Conservation (phyloP, 768 basidiomycete genomes). For the Terana coerulea region DNA sequence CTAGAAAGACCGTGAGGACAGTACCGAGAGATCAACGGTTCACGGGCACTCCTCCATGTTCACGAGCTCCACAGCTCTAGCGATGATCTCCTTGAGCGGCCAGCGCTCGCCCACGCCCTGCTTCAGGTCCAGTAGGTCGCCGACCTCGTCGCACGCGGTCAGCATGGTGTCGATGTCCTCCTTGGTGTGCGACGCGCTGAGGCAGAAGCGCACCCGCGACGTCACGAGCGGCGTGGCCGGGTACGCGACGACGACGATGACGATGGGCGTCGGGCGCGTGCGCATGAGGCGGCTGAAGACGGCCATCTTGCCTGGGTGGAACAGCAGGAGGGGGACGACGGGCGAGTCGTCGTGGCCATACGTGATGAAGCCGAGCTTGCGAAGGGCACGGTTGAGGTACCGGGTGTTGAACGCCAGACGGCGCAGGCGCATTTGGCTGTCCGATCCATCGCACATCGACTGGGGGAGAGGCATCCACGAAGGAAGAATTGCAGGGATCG, state of each 20-base stretch:
- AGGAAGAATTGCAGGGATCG: constrained; percentile 61
- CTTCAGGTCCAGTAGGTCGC: constrained; percentile 87
- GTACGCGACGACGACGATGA: constrained; percentile 88
- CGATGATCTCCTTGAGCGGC: constrained; percentile 70
- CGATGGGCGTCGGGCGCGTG: constrained; percentile 67
- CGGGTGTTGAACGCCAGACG: constrained; percentile 94
- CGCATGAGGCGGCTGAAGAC: constrained; percentile 90
- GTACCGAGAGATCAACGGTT: not conserved
- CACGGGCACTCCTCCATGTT: constrained; percentile 30
- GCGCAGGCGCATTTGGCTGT: constrained; percentile 78
- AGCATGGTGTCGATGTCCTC: constrained; percentile 89
- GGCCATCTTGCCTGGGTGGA: constrained; percentile 92
- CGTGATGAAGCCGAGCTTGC: constrained; percentile 94
- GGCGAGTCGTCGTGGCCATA: constrained; percentile 91
- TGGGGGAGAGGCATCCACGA: constrained; percentile 76
- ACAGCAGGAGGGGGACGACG: constrained; percentile 88
- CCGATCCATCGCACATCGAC: constrained; percentile 71
- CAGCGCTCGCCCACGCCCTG: constrained; percentile 71
- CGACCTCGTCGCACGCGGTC: constrained; percentile 87
- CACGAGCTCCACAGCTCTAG: constrained; percentile 73
- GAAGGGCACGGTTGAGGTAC: constrained; percentile 82
- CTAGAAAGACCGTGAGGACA: not conserved
- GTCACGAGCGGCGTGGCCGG: constrained; percentile 89
- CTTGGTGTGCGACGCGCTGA: constrained; percentile 95
- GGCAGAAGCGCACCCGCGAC: constrained; percentile 87